phyloP scores from a whole-genome alignment of 106 monocot species.

The Dendrobium chrysotoxum region DNA sequence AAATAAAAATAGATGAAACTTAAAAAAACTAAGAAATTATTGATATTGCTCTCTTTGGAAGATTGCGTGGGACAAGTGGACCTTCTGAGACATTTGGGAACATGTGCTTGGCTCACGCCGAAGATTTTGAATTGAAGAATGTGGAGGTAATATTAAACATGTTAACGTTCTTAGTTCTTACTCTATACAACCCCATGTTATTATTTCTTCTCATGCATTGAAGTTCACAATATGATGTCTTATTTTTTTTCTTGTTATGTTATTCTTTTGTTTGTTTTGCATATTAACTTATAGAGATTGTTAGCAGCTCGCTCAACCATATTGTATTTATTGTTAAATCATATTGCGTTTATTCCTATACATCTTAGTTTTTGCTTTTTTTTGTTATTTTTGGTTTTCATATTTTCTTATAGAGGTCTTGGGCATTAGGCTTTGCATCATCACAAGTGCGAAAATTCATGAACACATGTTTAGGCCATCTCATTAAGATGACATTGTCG shows the following conservation, averaged over 20 bases:
- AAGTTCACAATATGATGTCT: no score
- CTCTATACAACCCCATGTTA: not conserved
- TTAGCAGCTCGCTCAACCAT: no score
- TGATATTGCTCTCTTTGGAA: slow-evolving; percentile 18
- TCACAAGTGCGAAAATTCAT: no score
- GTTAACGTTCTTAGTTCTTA: not conserved
- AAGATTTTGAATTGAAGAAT: slow-evolving; percentile 93
- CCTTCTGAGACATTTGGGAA: slow-evolving; percentile 88
- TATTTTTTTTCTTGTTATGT: not conserved
- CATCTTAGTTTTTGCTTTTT: no score
- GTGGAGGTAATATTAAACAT: slow-evolving; percentile 62
- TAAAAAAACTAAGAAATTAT: not conserved
- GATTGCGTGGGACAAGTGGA: slow-evolving; percentile 84
- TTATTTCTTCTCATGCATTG: no score
- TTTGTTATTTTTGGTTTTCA: no score
- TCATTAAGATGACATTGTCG: no score
- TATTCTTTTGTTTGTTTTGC: not conserved
- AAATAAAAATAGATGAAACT: not conserved
- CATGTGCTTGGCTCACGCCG: slow-evolving; percentile 70
- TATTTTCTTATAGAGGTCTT: no score
- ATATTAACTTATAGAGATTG: not conserved
- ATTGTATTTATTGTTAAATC: no score
- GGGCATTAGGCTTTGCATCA: no score
- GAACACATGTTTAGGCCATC: no score
- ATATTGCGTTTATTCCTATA: no score